Base-by-base conservation (phyloP, 352 stramenopile genomes). In the Globisporangium alternatum region DNA sequence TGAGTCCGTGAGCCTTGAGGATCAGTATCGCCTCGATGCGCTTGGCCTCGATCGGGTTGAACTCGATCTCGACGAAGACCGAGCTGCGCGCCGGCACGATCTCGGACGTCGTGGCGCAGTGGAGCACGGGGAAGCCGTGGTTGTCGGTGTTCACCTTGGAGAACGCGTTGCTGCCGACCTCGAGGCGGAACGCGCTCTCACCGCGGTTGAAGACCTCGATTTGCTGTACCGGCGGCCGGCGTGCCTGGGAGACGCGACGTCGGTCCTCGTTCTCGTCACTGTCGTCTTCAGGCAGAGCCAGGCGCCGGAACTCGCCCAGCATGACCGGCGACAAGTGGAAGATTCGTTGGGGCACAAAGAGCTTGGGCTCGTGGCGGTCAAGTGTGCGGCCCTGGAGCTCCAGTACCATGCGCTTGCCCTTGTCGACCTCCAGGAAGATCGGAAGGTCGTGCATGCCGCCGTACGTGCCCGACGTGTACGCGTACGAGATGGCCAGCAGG, bases 401-500 rank as follows among this genome's bases (percentile, higher is more conserved):
- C 1, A 98, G 65, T 61, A 91, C 78, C 19, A 97, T 68, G 52
- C 93, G 84, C 60, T 97, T 98, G 30, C 94, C 94, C 56, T 98
- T 90, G 44, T 87, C 79, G 4, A 98, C 83, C 60, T 92, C 76
- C 4, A 98, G 65, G 35, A 95, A 71, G 21, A 98, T 70, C 12
- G 89, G 86, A 0, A 98, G 74, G 48, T 96, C 75, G 67, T 98
- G 93, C 0, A 78, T 56, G 5, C 93, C 94, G 13, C 80, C 75
- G 56, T 97, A 97, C 9, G 83, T 67, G 33, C 91, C 69, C 1
- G 77, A 93, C 6, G 56, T 60, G 64, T 91, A 95, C 39, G 78
- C 67, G 62, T 95, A 97, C 4, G 76, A 80, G 17, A 97, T 33
- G 2, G 70, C 71, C 19, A 96, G 68, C 6, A 89, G 54, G 25